Base-by-base conservation (phyloP, 331 rosid genomes). In the Rhamnella rubrinervis region DNA sequence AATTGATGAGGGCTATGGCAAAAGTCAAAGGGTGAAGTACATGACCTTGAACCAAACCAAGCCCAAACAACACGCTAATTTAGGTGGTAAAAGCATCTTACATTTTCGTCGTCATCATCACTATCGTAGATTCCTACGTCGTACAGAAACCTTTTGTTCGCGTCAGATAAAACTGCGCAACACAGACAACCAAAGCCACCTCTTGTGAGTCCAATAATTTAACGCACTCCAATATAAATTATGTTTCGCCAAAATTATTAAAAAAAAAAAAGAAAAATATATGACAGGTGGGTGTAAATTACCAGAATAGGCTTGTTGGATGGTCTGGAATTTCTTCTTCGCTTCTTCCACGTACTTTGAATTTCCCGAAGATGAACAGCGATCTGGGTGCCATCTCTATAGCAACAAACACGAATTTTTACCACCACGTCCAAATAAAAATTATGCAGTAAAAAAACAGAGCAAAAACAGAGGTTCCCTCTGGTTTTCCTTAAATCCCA, bases 361-460 rank as follows among this genome's bases (percentile, higher is more conserved):
- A 78, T 87, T 88, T 46, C 96, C 95, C 1, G 87, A 62, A 0
- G 96, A 90, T 44, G 96, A 89, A 85, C 93, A 91, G 66, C 99
- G 99, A 95, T 95, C 99, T 26, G 97, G 99, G 74, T 95, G 99
- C 99, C 99, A 95, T 89, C 74, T 91, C 99, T 95, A 76, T 39
- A 55, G 66, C 82, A 78, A 62, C 55, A 85, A 80, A 57, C 21
- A 70, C 65, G 73, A 55, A 17, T 44, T 73, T 64, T 63, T 60
- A 74, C 39, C 6, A 7, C 20, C 60, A 4, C 7, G 37, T 9
- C 61, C 61, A 21, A 52, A 52, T 11, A 62, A 60, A 58, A 53
- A 4, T 14, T 15, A 7, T 2, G 15, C 7, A 28, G n/a, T 17
- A 40, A 6, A 35, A 4, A 37, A 52, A 63, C 11, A 25, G 14